phyloP scores from a whole-genome alignment of 495 filamentous ascomycete species.

The Podospora conica region DNA sequence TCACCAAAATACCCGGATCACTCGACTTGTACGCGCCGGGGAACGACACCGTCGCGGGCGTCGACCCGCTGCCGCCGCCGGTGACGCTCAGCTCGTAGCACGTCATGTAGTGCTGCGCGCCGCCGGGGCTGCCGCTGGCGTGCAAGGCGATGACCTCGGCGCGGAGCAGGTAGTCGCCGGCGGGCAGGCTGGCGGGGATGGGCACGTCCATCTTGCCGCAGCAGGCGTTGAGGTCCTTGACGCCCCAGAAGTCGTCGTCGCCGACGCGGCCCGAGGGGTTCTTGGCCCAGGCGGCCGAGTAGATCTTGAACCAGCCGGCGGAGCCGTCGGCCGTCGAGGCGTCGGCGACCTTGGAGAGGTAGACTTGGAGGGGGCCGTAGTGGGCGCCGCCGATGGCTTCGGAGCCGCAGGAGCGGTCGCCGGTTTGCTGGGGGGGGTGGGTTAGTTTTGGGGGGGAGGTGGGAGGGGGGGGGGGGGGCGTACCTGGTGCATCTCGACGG shows the following conservation, averaged over 20 bases:
- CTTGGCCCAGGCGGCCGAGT: conserved; percentile 41
- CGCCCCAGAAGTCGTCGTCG: conserved; percentile 46
- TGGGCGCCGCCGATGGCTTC: conserved; percentile 47
- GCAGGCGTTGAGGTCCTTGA: conserved; percentile 48
- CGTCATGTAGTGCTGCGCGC: conserved; percentile 48
- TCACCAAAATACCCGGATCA: conserved; percentile 47
- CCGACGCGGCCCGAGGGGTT: conserved; percentile 27
- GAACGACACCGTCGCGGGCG: conserved; percentile 35
- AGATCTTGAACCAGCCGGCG: conserved; percentile 48
- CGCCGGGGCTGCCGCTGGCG: conserved; percentile 30
- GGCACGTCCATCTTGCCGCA: conserved; percentile 45
- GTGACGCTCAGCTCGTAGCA: conserved; percentile 44
- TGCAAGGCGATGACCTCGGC: conserved; percentile 50
- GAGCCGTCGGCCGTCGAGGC: conserved; percentile 41
- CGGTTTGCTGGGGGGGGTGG: conserved; percentile 28
- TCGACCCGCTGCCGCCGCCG: conserved; percentile 28
- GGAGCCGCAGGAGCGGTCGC: conserved; percentile 35
- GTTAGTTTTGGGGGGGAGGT: conserved; percentile 11
- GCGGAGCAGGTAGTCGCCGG: conserved; percentile 49
- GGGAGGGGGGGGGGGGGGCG: background rate
- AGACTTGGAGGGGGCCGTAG: conserved; percentile 46
- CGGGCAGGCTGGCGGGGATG: conserved; percentile 41
- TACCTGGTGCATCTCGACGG: conserved; percentile 50
- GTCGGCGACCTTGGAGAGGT: conserved; percentile 48
- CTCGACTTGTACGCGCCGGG: conserved; percentile 44